These are phyloP conservation scores for Sarocladiaceae sp. DNA, from an alignment of 2,329 filamentous ascomycete genomes.

Conservation along the genomic window DNA sequence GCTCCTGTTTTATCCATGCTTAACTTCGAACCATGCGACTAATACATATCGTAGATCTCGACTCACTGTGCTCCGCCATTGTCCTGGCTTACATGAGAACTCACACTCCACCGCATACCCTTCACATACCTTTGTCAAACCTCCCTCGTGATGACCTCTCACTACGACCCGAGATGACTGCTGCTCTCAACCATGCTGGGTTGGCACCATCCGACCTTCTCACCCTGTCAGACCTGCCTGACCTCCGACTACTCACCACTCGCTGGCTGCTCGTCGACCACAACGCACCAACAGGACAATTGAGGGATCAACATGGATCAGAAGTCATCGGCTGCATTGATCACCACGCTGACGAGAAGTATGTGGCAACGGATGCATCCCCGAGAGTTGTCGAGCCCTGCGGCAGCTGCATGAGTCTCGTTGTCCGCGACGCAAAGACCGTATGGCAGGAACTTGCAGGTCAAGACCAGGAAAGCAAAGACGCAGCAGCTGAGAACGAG, in stretches of 20 bases:
- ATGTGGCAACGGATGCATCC: conserved; percentile 37
- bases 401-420: conserved; percentile 68
- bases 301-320: conserved; percentile 43
- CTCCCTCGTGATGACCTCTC: conserved; percentile 60
- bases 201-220: conserved; percentile 57
- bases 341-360: conserved; percentile 69
- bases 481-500: conserved; percentile 35
- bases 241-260: conserved; percentile 48
- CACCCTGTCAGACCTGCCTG: conserved; percentile 47
- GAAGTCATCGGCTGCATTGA: conserved; percentile 64
- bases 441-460: conserved; percentile 49
- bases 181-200: conserved; percentile 55
- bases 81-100: conserved; percentile 69
- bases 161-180: conserved; percentile 66
- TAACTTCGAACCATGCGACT: not conserved
- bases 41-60: conserved; percentile 56
- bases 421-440: conserved; percentile 52
- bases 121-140: conserved; percentile 70
- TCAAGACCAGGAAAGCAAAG: conserved; percentile 16
- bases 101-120: conserved; percentile 42
- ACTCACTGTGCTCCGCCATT: conserved; percentile 70
- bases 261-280: conserved; percentile 75
- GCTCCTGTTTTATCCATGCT: not conserved
- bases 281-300: conserved; percentile 60
- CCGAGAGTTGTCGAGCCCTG: conserved; percentile 58